These are phyloP conservation scores for Haplosporangium sp. DNA, from an alignment of 371 early-diverging fungal genomes.

Conservation along the genomic window DNA sequence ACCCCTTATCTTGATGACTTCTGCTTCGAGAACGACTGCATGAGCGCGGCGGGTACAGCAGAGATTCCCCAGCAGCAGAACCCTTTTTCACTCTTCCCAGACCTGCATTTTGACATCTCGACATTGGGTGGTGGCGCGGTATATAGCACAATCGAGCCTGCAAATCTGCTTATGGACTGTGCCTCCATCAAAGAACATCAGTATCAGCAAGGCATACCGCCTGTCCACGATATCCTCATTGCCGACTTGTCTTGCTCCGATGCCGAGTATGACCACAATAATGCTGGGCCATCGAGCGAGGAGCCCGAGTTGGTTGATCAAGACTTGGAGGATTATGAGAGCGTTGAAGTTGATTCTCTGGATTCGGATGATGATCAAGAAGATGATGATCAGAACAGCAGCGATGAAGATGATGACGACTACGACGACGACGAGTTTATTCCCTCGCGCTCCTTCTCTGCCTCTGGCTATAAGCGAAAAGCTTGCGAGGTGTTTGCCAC, in stretches of 20 bases:
- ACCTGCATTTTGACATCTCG: constrained; percentile 5
- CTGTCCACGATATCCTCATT: neutral
- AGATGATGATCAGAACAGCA: constrained; percentile 4
- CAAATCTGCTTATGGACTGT: constrained; percentile 21
- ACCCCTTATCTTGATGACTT: constrained; percentile 28
- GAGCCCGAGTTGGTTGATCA: neutral
- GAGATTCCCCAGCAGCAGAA: neutral
- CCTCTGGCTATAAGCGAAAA: constrained; percentile 27
- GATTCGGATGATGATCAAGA: neutral
- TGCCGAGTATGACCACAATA: too few relatives aligned
- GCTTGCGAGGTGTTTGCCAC: constrained; percentile 3
- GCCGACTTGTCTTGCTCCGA: too few relatives aligned
- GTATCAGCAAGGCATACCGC: neutral
- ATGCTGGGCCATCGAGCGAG: too few relatives aligned
- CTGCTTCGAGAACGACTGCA: constrained; percentile 6
- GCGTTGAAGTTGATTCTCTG: neutral
- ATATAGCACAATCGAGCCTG: constrained; percentile 24
- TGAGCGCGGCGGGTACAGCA: constrained; percentile 2
- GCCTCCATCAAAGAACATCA: neutral
- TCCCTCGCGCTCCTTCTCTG: constrained; percentile 7
- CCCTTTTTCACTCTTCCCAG: constrained; percentile 18
- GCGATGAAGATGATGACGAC: constrained; percentile 2
- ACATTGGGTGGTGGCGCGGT: constrained; percentile 1
- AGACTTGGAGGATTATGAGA: neutral
- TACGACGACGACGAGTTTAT: constrained; percentile 20